These are phyloP conservation scores for Elsinoe batatas DNA, from an alignment of 2,329 filamentous ascomycete genomes.

Conservation along the genomic window DNA sequence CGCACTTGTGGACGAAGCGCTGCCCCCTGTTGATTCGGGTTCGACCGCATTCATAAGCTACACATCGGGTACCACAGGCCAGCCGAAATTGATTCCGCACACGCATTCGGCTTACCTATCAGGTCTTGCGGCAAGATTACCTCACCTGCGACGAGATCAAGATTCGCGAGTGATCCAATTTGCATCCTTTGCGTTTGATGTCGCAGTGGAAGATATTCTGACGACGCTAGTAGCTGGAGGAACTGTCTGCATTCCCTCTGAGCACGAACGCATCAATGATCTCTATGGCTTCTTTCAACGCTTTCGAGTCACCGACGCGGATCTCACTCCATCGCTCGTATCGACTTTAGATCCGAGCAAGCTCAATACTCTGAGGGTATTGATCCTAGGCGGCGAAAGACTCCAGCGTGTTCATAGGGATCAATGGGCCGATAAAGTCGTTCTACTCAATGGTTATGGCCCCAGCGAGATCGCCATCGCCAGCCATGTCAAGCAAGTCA, in stretches of 20 bases:
- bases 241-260: slow-evolving; percentile 19
- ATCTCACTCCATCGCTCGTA: slow-evolving; percentile 17
- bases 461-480: slow-evolving; percentile 17
- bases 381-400: slow-evolving; percentile 8
- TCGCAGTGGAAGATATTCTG: slow-evolving; percentile 18
- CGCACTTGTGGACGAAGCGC: no score
- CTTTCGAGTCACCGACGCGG: slow-evolving; percentile 14
- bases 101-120: background rate
- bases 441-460: slow-evolving; percentile 17
- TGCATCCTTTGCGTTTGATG: slow-evolving; percentile 15
- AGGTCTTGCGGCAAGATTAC: background rate
- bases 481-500: slow-evolving; percentile 8
- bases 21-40: background rate
- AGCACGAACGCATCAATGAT: slow-evolving; percentile 16
- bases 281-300: slow-evolving; percentile 14
- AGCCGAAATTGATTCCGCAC: slow-evolving; percentile 7
- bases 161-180: background rate
- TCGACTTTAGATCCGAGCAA: slow-evolving; percentile 15
- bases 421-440: background rate
- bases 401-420: background rate
- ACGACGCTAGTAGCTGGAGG: slow-evolving; percentile 18
- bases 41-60: slow-evolving; percentile 5
- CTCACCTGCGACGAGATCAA: background rate
- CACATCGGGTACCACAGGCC: slow-evolving; percentile 11
- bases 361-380: slow-evolving; percentile 12